Percentiles rank a stretch among this genome's conserved stretches.
Evolutionary conservation across 805 yeast genomes (phyloP).

Genomic region (Ogataea nakhonphanomensis): DNA sequence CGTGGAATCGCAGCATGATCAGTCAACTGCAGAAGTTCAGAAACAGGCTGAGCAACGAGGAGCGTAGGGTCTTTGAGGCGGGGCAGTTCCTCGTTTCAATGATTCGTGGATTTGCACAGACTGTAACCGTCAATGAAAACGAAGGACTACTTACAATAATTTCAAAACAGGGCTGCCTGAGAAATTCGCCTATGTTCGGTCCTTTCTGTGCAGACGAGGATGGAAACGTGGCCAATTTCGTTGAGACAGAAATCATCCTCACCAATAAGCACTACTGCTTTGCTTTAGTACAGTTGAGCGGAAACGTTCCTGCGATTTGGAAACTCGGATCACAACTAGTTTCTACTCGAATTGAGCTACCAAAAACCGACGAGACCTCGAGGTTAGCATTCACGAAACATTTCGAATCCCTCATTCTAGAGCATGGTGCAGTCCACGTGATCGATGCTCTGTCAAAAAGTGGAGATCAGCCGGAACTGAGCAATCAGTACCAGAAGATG

Average conservation of each 20-base stretch:
- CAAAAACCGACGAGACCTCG: slow-evolving; percentile 52
- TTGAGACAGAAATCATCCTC: slow-evolving; percentile 49
- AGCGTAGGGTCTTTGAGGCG: slow-evolving; percentile 40
- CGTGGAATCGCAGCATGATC: slow-evolving; percentile 51
- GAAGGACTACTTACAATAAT: slow-evolving; percentile 45
- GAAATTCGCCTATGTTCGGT: slow-evolving; percentile 49
- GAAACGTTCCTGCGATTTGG: slow-evolving; percentile 57
- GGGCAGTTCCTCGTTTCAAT: slow-evolving; percentile 47
- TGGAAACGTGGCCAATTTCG: slow-evolving; percentile 49
- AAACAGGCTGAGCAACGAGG: slow-evolving; percentile 38
- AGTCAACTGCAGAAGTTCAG: slow-evolving; percentile 45
- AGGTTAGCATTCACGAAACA: slow-evolving; percentile 50
- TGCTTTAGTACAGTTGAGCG: slow-evolving; percentile 45
- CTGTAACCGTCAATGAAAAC: slow-evolving; percentile 29
- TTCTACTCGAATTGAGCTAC: slow-evolving; percentile 43
- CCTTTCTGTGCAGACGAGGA: slow-evolving; percentile 58
- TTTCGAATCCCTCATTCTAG: slow-evolving; percentile 44
- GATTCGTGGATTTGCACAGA: slow-evolving; percentile 49
- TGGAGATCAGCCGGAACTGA: slow-evolving; percentile 44
- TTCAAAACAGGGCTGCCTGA: slow-evolving; percentile 48
- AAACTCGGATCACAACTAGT: slow-evolving; percentile 44
- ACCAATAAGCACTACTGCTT: slow-evolving; percentile 40
- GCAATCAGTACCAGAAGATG: slow-evolving; percentile 35
- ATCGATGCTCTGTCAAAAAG: slow-evolving; percentile 45
- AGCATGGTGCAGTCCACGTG: slow-evolving; percentile 48